A percentile compares a stretch with the other conserved stretches of the same genome.
These are phyloP conservation scores for Carnegiea gigantea DNA, from an alignment of 179 eudicot species.

Conservation along the genomic window DNA sequence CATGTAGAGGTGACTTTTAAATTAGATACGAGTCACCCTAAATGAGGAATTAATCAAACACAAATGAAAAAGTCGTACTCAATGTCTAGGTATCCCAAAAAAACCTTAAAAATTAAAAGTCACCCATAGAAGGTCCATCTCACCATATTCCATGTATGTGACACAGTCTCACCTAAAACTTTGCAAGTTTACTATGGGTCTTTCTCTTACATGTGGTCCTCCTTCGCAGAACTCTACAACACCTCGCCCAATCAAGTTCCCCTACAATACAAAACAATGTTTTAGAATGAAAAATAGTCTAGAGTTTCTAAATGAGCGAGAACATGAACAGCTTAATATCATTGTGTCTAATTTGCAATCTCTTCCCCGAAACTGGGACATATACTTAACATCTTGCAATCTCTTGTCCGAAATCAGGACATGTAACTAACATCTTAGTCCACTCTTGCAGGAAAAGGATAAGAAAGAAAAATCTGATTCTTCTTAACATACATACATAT, in stretches of 20 bases:
- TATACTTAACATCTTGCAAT: background rate
- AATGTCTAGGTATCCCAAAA: no score
- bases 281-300: conserved; percentile 13
- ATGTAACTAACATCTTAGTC: background rate
- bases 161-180: background rate
- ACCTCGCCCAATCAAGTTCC: conserved; percentile 72
- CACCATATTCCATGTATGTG: background rate
- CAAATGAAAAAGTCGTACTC: background rate
- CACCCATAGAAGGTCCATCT: background rate
- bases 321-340: background rate
- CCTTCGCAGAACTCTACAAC: conserved; percentile 72
- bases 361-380: background rate
- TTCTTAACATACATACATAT: background rate
- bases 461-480: background rate
- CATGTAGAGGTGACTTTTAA: no score
- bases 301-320: background rate
- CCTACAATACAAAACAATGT: conserved; percentile 39
- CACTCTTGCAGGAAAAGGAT: background rate
- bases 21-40: background rate
- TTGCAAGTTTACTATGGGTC: background rate
- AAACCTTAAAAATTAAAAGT: background rate
- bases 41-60: background rate
- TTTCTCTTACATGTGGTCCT: conserved; percentile 59
- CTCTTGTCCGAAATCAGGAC: background rate
- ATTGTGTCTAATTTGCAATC: background rate